phyloP scores from a whole-genome alignment of 371 early-diverging fungal species.

The Apophysomyces elegans region DNA sequence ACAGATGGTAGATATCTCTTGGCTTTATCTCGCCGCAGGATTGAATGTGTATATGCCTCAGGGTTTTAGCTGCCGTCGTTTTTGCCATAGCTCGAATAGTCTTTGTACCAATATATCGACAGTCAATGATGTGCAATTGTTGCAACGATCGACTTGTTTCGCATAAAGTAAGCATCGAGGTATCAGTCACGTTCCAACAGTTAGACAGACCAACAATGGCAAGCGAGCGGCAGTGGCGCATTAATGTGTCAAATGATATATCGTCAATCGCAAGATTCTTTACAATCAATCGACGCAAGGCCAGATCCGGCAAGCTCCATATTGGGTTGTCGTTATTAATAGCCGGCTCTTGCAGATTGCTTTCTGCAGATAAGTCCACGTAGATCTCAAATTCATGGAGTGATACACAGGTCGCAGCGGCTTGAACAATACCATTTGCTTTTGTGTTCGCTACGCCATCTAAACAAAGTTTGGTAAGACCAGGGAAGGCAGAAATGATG shows the following conservation, averaged over 20 bases:
- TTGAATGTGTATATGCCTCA: constrained; percentile 22
- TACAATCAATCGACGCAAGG: constrained; percentile 10
- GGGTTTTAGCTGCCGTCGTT: not conserved
- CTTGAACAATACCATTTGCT: constrained; percentile 16
- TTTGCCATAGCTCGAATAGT: not conserved
- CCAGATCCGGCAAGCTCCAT: not conserved
- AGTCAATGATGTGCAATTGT: constrained; percentile 21
- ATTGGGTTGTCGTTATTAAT: not conserved
- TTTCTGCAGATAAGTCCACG: constrained; percentile 5
- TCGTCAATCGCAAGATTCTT: constrained; percentile 18
- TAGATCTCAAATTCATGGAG: constrained; percentile 36
- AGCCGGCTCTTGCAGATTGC: not conserved
- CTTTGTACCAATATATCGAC: constrained; percentile 19
- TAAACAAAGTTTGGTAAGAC: constrained; percentile 22
- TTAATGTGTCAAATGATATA: not conserved
- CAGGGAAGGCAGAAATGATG: constrained; percentile 23
- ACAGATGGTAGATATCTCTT: constrained; percentile 25
- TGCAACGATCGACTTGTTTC: not conserved
- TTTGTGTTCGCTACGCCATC: constrained; percentile 25
- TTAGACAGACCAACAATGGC: constrained; percentile 12
- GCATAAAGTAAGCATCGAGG: constrained; percentile 6
- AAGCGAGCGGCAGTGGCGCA: constrained; percentile 8
- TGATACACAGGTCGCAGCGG: not conserved
- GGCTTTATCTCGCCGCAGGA: constrained; percentile 24
- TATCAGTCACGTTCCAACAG: constrained; percentile 15